Evolutionary conservation across 495 filamentous ascomycete genomes (phyloP), one percentile per base, ranked within the genome.

Genomic region (Aspergillus diversus): DNA sequence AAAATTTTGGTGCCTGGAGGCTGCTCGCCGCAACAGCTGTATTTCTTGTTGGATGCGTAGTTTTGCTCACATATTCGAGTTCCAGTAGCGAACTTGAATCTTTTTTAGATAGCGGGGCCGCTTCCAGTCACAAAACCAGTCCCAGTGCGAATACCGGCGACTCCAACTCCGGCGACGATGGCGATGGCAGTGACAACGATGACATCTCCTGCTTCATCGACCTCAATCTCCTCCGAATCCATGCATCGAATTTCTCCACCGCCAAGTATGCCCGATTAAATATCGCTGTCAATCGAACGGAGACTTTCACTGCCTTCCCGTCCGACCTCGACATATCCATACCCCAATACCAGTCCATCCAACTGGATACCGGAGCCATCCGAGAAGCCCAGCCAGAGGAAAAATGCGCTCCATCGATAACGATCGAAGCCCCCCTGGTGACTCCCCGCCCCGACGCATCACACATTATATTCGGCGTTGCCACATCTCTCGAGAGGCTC

Each of bases 391-490:
- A 64, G 12, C 47, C 62, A 0, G 56, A 62, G 33, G 53, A 63
- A 15, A 56, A 49, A 54, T 70, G 68, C 55, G 50, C 57, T 8
- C 34, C 59, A 27, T 63, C 68, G 3, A 34, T 65, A 27, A 67
- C 59, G 3, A 67, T 70, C 42, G 50, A 64, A 27, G 68, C 46
- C 1, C 68, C 64, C 48, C n/a, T 51, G n/a, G 52, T 35, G 48
- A 12, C 21, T 37, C 11, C 68, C 7, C 62, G 47, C 3, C 64
- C 65, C 47, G 78, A 85, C 69, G 84, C 81, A 11, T 85, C 84
- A 8, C 69, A 79, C 56, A 73, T 89, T 47, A 69, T 85, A 34
- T 86, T 89, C 65, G 88, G 86, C 59, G 81, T 90, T 0, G 83
- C 87, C 0, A 88, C 86, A 12, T 80, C 80, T 5, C 75, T 85